These are phyloP conservation scores for Thozetella sp. DNA, from an alignment of 495 filamentous ascomycete genomes.

Conservation along the genomic window DNA sequence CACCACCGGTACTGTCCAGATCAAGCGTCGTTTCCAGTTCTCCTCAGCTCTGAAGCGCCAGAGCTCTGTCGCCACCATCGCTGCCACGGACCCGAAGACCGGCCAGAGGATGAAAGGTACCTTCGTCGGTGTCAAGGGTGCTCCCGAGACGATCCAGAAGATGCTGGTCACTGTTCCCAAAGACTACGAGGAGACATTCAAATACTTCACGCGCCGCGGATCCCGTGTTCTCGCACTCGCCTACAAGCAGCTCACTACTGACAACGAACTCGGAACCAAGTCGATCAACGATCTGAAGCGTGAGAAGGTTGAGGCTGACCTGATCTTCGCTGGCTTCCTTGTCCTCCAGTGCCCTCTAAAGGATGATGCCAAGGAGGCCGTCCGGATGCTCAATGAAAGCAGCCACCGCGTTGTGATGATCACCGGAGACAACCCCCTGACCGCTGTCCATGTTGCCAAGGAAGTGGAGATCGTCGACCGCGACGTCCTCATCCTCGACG, in stretches of 20 bases:
- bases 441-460: constrained; percentile 91
- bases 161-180: constrained; percentile 84
- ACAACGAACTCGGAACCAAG: constrained; percentile 76
- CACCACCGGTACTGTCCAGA: constrained; percentile 68
- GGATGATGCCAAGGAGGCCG: constrained; percentile 90
- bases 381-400: constrained; percentile 98
- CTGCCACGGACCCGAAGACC: constrained; percentile 64
- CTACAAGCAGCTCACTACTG: constrained; percentile 84
- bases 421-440: constrained; percentile 96
- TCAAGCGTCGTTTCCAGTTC: constrained; percentile 97
- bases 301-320: constrained; percentile 83
- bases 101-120: constrained; percentile 77
- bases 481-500: constrained; percentile 91
- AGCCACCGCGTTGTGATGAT: constrained; percentile 99
- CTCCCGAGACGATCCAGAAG: constrained; percentile 91
- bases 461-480: constrained; percentile 98
- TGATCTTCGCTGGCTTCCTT: constrained; percentile 93
- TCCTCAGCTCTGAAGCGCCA: constrained; percentile 95
- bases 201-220: constrained; percentile 94
- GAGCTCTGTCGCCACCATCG: constrained; percentile 86
- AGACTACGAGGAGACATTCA: constrained; percentile 97
- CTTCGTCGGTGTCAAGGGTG: constrained; percentile 94
- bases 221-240: constrained; percentile 91
- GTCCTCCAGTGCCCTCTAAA: constrained; percentile 95
- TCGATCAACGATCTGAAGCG: constrained; percentile 91